These are phyloP conservation scores for Climacium dendroides DNA, from an alignment of 225 moss, liverwort and hornwort species.

Conservation along the genomic window DNA sequence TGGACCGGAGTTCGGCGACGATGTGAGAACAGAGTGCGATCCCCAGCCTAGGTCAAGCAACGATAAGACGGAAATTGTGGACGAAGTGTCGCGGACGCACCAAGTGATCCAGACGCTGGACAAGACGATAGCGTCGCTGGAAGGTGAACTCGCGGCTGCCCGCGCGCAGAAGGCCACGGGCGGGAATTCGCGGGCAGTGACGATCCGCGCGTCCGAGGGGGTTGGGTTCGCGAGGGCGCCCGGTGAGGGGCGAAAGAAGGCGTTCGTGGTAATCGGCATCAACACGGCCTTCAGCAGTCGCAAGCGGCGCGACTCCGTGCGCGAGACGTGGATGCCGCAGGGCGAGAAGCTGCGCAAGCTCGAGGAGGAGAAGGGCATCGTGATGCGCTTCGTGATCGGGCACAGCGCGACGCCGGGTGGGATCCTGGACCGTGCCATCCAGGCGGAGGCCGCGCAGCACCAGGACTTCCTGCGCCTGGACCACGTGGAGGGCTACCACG, in stretches of 20 bases:
- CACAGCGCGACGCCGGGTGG: constrained; percentile 92
- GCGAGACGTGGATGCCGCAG: constrained; percentile 96
- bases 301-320: constrained; percentile 77
- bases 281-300: constrained; percentile 96
- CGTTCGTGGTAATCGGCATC: constrained; percentile 87
- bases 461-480: constrained; percentile 75
- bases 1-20: constrained; percentile 17
- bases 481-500: constrained; percentile 93
- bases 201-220: neutral
- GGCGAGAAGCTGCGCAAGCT: constrained; percentile 65
- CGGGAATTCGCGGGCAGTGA: constrained; percentile 3
- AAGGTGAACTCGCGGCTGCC: constrained; percentile 59
- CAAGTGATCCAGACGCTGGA: constrained; percentile 71
- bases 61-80: constrained; percentile 33
- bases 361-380: constrained; percentile 88
- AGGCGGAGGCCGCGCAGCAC: constrained; percentile 84
- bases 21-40: constrained; percentile 38
- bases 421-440: constrained; percentile 88
- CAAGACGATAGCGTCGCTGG: constrained; percentile 80
- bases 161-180: constrained; percentile 46
- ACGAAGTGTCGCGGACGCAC: constrained; percentile 63
- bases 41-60: constrained; percentile 58
- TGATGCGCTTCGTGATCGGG: constrained; percentile 93
- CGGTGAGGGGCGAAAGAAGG: constrained; percentile 43
- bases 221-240: neutral